Evolutionary conservation across 2,329 filamentous ascomycete species (phyloP), one percentile per base, ranked within the genome.

Genomic region (Capronia americana): DNA sequence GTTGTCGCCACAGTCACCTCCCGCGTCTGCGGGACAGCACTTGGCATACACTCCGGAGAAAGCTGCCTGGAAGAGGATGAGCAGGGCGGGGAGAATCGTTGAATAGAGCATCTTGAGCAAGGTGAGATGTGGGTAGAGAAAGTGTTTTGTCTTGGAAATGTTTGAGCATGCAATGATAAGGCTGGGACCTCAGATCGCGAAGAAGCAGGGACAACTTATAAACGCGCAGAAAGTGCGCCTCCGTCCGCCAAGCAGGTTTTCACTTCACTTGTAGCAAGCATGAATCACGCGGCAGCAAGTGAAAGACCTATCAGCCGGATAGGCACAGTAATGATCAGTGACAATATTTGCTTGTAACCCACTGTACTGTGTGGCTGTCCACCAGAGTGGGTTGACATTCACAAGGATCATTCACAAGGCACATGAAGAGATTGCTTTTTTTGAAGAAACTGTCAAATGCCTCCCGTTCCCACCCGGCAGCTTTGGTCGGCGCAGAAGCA

Each of bases 1-100:
- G 20, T 46, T 46, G 26, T 62, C 60, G 5, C 60, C 60, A 24
- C 60, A 62, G 53, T 44, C 34, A 11, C 50, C 60, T 32, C 30
- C 32, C 6, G 24, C 11, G 24, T 62, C 60, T 48, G 17, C 17
- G 3, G 20, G 23, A 17, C 60, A 62, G n/a, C 60, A 62, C 38
- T 62, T 62, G 11, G 51, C 60, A 8, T 30, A 61, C 17, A 38
- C 24, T 32, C 28, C 48, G 11, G 46, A 48, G 10, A 54, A 48
- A 14, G 53, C 14, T 14, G 53, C 28, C 28, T 55, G 26, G 28
- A 28, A 8, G 28, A 61, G 58, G 4, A 61, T 1, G 46, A 60
- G 28, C 4, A 44, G 23, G 8, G 14, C 10, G 5, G 32, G 32
- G 28, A 59, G 11, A 26, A 61, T 44, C 4, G 48, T n/a, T 8